Conservation (phyloP, 139 green algal species). For the Coelastrella sp. region DNA sequence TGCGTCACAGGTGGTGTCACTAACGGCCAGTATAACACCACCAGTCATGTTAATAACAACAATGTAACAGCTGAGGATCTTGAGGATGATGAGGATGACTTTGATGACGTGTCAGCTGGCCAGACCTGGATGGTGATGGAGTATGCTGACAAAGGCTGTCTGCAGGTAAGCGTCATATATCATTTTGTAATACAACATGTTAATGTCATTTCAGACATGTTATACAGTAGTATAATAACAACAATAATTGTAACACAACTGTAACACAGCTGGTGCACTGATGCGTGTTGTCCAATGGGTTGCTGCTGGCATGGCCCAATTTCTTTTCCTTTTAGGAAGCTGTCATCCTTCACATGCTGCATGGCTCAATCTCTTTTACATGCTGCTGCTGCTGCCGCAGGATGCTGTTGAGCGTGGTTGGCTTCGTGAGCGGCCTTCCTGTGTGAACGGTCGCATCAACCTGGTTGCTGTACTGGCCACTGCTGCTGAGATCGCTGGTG, state of each 20-base stretch:
- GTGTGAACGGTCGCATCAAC: conserved; percentile 28
- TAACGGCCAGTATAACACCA: neutral
- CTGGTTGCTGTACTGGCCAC: conserved; percentile 53
- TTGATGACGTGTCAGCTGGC: neutral
- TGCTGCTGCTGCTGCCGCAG: conserved; percentile 39
- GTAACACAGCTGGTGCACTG: too few relatives aligned
- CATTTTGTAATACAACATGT: neutral
- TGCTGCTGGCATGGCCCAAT: neutral
- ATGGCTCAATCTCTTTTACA: neutral
- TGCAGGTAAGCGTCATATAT: conserved; percentile 43
- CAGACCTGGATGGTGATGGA: conserved; percentile 50
- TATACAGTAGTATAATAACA: neutral
- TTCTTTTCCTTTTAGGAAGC: too few relatives aligned
- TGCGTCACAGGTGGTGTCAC: neutral
- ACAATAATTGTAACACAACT: neutral
- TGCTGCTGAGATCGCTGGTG: conserved; percentile 54
- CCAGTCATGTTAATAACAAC: neutral
- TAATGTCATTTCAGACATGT: neutral
- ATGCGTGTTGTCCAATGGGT: neutral
- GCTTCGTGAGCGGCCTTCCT: conserved; percentile 44
- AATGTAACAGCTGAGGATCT: conserved; percentile 8
- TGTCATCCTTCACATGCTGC: conserved; percentile 5
- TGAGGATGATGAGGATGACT: neutral
- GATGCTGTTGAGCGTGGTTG: conserved; percentile 62
- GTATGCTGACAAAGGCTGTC: conserved; percentile 58